Conservation (phyloP, 164 flowering plant species). For the Vitis rotundifolia region DNA sequence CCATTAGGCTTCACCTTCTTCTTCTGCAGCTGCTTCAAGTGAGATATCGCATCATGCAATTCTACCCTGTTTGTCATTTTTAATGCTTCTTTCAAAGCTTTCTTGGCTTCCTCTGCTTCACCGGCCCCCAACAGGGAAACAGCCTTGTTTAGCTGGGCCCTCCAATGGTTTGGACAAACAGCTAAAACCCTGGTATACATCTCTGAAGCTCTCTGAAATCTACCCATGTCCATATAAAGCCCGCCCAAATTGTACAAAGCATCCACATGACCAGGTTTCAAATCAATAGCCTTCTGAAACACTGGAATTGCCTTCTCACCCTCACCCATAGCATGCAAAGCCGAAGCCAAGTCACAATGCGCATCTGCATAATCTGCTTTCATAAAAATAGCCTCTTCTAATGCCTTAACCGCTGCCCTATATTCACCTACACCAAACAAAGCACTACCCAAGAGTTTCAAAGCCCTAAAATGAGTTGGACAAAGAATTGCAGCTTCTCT, state of each 20-base stretch:
- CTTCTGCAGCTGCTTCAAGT: slow-evolving; percentile 88
- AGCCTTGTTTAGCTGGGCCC: slow-evolving; percentile 95
- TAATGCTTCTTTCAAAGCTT: slow-evolving; percentile 91
- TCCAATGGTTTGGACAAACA: slow-evolving; percentile 94
- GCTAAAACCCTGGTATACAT: slow-evolving; percentile 95
- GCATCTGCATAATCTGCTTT: slow-evolving; percentile 96
- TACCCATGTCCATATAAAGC: slow-evolving; percentile 88
- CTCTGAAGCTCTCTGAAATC: slow-evolving; percentile 97
- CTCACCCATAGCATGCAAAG: slow-evolving; percentile 90
- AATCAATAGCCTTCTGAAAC: slow-evolving; percentile 96
- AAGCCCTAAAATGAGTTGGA: slow-evolving; percentile 90
- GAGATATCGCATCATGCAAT: slow-evolving; percentile 86
- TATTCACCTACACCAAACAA: slow-evolving; percentile 97
- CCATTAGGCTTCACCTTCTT: slow-evolving; percentile 67
- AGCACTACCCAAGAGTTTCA: slow-evolving; percentile 98
- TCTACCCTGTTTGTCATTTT: slow-evolving; percentile 96
- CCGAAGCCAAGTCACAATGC: slow-evolving; percentile 97
- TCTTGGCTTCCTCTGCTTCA: slow-evolving; percentile 87
- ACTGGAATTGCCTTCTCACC: slow-evolving; percentile 94
- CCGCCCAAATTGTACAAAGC: slow-evolving; percentile 95
- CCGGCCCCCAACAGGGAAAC: slow-evolving; percentile 94
- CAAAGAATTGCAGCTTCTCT: slow-evolving; percentile 97
- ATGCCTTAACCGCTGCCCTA: slow-evolving; percentile 96
- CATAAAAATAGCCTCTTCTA: slow-evolving; percentile 92
- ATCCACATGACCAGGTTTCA: slow-evolving; percentile 95